Evolutionary conservation across 306 rosid species (phyloP).

Genomic region (Quercus parvula): DNA sequence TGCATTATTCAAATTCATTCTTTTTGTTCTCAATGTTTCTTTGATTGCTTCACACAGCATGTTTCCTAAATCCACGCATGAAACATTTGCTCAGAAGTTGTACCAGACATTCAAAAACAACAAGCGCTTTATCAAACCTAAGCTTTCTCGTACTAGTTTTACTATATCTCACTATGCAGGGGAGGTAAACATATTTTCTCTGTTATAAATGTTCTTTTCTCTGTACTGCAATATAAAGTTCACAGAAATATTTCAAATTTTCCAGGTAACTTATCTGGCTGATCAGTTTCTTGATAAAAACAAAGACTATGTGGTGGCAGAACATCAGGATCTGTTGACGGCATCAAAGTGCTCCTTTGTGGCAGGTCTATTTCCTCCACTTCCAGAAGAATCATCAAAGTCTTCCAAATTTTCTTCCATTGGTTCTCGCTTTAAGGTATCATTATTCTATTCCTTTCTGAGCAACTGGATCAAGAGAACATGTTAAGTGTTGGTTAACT

Average conservation of each 20-base stretch:
- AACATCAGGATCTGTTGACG: slow-evolving; percentile 86
- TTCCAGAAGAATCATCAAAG: slow-evolving; percentile 88
- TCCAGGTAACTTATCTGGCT: slow-evolving; percentile 86
- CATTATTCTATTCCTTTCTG: neutral
- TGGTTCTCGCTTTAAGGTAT: slow-evolving; percentile 97
- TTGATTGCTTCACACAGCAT: slow-evolving; percentile 62
- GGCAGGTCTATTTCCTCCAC: slow-evolving; percentile 84
- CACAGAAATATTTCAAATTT: slow-evolving; percentile 21
- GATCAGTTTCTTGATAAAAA: slow-evolving; percentile 96
- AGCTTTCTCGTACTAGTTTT: slow-evolving; percentile 97
- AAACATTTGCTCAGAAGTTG: slow-evolving; percentile 96
- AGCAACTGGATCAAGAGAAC: neutral
- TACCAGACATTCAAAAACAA: slow-evolving; percentile 94
- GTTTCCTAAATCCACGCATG: slow-evolving; percentile 99
- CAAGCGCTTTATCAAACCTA: slow-evolving; percentile 98
- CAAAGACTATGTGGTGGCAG: slow-evolving; percentile 99
- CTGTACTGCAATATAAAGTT: slow-evolving; percentile 10
- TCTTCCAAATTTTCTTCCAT: slow-evolving; percentile 95
- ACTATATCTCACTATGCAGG: slow-evolving; percentile 96
- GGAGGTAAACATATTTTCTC: slow-evolving; percentile 60
- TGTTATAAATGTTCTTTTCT: slow-evolving; percentile 23
- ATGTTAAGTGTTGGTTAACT: neutral
- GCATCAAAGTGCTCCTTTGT: slow-evolving; percentile 86
- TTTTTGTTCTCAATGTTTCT: slow-evolving; percentile 33
- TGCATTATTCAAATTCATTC: slow-evolving; percentile 20